Conservation (phyloP, 208 protist species). For the Borovskyia barvae region DNA sequence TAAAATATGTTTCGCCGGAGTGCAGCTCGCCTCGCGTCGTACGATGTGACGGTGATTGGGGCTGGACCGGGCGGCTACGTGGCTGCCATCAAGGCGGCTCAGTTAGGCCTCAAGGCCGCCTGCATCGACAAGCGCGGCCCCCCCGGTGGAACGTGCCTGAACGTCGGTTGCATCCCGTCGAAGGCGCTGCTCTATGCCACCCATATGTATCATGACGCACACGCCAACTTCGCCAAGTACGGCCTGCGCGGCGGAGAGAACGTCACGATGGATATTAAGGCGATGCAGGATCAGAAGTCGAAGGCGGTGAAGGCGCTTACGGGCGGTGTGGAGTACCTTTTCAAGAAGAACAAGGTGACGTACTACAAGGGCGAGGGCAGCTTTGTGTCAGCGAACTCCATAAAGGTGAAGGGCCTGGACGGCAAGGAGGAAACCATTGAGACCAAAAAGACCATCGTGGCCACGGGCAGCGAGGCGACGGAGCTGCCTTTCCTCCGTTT, state of each 20-base stretch:
- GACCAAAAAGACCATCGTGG: conserved; percentile 98
- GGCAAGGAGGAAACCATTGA: conserved; percentile 89
- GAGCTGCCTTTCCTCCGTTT: conserved; percentile 93
- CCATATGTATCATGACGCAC: conserved; percentile 96
- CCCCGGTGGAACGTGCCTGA: conserved; percentile 99
- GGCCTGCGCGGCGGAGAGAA: conserved; percentile 85
- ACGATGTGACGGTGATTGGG: conserved; percentile 98
- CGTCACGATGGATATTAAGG: conserved; percentile 92
- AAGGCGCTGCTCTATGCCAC: conserved; percentile 99
- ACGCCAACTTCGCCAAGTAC: conserved; percentile 92
- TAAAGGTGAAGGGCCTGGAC: conserved; percentile 87
- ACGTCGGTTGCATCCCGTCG: conserved; percentile 99
- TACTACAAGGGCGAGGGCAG: conserved; percentile 95
- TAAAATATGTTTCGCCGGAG: conserved; percentile 74
- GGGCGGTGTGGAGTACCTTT: conserved; percentile 97
- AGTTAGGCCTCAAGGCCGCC: conserved; percentile 98
- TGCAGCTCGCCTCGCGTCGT: conserved; percentile 41
- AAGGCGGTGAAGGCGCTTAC: conserved; percentile 95
- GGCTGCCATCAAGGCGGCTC: conserved; percentile 99
- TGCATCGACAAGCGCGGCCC: conserved; percentile 98
- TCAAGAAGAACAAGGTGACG: conserved; percentile 99
- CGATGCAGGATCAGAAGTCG: conserved; percentile 97
- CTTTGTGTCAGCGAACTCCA: conserved; percentile 66
- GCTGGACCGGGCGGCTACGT: conserved; percentile 99
- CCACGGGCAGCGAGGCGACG: conserved; percentile 97